These are phyloP conservation scores for Colletotrichum cuscutae DNA, from an alignment of 2,329 filamentous ascomycete species.

Conservation along the genomic window DNA sequence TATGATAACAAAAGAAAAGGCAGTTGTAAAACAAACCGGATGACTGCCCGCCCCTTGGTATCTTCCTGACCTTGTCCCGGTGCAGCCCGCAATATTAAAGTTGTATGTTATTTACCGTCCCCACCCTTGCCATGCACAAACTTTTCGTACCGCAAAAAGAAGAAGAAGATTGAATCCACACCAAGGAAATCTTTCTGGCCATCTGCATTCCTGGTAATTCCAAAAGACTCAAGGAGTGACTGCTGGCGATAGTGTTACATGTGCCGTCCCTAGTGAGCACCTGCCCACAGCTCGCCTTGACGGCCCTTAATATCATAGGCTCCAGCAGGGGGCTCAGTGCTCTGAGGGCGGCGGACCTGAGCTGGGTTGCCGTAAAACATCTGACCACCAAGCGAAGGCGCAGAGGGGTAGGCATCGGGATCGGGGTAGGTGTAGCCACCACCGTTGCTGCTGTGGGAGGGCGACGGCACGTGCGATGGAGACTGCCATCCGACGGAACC, in stretches of 20 bases:
- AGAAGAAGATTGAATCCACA: neutral
- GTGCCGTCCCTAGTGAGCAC: conserved; percentile 50
- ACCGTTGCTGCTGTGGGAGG: conserved; percentile 68
- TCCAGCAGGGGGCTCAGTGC: conserved; percentile 72
- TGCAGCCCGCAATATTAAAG: conserved; percentile 35
- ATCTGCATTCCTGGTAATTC: neutral
- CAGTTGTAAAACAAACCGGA: conserved; percentile 29
- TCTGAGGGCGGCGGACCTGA: conserved; percentile 76
- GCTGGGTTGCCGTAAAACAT: conserved; percentile 78
- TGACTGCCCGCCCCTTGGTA: conserved; percentile 28
- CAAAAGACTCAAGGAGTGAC: neutral
- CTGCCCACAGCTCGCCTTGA: conserved; percentile 64
- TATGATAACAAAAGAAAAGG: conserved; percentile 31
- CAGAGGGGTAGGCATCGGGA: conserved; percentile 76
- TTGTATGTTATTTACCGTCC: conserved; percentile 36
- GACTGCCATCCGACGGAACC: conserved; percentile 85
- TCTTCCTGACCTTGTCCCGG: conserved; percentile 28
- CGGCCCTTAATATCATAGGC: conserved; percentile 72
- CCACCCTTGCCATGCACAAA: conserved; percentile 34
- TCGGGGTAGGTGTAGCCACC: conserved; percentile 84
- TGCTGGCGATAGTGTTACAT: neutral
- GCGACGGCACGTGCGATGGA: conserved; percentile 78
- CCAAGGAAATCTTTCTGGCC: neutral
- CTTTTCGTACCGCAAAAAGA: conserved; percentile 23
- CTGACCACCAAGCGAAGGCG: conserved; percentile 67